phyloP scores from a whole-genome alignment of 768 basidiomycete species.

The Dentipellis sp. region DNA sequence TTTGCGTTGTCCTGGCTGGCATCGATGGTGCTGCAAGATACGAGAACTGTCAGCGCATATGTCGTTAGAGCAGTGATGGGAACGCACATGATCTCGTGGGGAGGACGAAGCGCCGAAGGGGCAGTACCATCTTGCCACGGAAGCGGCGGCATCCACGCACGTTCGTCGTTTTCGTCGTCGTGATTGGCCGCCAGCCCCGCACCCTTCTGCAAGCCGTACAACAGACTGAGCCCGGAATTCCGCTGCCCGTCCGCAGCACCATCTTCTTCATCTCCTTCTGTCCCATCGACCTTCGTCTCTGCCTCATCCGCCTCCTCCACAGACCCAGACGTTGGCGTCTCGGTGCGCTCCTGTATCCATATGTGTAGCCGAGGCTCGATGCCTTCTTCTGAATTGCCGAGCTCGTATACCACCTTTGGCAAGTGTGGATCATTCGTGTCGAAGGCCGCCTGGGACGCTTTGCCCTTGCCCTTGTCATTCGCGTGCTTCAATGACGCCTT shows the following conservation, averaged over 20 bases:
- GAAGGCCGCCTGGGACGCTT: slow-evolving; percentile 1
- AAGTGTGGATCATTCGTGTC: slow-evolving; percentile 7
- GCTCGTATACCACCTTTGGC: slow-evolving; percentile 45
- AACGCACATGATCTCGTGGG: not conserved
- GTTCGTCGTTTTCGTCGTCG: not conserved
- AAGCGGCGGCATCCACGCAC: not conserved
- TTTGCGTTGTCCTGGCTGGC: not conserved
- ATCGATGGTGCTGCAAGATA: not conserved
- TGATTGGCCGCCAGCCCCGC: not conserved
- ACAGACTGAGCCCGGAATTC: not conserved
- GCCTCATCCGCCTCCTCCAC: not conserved
- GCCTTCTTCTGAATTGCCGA: slow-evolving; percentile 34
- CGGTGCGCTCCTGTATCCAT: slow-evolving; percentile 22
- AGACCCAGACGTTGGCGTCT: not conserved
- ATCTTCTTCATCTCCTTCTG: not conserved
- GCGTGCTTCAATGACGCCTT: not conserved
- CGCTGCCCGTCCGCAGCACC: not conserved
- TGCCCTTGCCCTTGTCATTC: slow-evolving; percentile 19
- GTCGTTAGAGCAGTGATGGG: not conserved
- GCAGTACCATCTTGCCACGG: not conserved
- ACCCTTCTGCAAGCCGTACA: not conserved
- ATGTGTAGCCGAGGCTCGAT: slow-evolving; percentile 53
- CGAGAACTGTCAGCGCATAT: not conserved
- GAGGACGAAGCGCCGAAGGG: not conserved
- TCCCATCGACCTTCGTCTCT: not conserved